Evolutionary conservation across 2,329 filamentous ascomycete species (phyloP).

Genomic region (Purpureocillium lavendulum): DNA sequence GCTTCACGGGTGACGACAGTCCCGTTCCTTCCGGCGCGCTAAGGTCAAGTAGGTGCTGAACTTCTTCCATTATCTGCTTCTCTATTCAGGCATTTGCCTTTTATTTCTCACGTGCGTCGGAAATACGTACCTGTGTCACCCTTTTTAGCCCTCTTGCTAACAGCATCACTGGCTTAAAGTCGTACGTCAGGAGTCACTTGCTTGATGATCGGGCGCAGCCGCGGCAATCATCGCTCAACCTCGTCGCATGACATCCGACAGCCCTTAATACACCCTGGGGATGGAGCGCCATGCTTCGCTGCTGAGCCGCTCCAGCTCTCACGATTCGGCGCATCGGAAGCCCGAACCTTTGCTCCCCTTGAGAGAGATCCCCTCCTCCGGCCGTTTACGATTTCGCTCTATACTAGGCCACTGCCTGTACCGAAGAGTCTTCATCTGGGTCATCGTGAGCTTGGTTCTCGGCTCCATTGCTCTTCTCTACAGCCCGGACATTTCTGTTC

Average conservation of each 20-base stretch:
- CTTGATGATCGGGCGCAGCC: too few relatives aligned
- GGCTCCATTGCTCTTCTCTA: slow-evolving; percentile 32
- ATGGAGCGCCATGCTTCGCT: slow-evolving; percentile 21
- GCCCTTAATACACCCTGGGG: background rate
- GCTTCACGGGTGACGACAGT: too few relatives aligned
- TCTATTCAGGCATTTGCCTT: too few relatives aligned
- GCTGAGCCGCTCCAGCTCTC: slow-evolving; percentile 24
- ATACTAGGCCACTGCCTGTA: slow-evolving; percentile 45
- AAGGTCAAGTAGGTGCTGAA: too few relatives aligned
- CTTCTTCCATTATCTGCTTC: too few relatives aligned
- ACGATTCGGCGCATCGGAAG: slow-evolving; percentile 18
- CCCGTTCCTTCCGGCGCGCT: too few relatives aligned
- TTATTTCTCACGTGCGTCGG: too few relatives aligned
- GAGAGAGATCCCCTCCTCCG: slow-evolving; percentile 19
- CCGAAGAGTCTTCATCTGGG: slow-evolving; percentile 43
- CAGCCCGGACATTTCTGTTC: slow-evolving; percentile 12
- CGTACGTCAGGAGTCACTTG: too few relatives aligned
- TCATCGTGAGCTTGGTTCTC: slow-evolving; percentile 30
- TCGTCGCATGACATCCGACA: background rate
- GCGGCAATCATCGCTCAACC: background rate
- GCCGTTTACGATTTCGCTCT: slow-evolving; percentile 32
- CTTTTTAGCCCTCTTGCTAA: too few relatives aligned
- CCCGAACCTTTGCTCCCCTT: slow-evolving; percentile 25
- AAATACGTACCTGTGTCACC: too few relatives aligned
- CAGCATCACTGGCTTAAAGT: too few relatives aligned